Conservation (phyloP, 192 early-diverging fungal species). For the Jimgerdemannia lactiflua region DNA sequence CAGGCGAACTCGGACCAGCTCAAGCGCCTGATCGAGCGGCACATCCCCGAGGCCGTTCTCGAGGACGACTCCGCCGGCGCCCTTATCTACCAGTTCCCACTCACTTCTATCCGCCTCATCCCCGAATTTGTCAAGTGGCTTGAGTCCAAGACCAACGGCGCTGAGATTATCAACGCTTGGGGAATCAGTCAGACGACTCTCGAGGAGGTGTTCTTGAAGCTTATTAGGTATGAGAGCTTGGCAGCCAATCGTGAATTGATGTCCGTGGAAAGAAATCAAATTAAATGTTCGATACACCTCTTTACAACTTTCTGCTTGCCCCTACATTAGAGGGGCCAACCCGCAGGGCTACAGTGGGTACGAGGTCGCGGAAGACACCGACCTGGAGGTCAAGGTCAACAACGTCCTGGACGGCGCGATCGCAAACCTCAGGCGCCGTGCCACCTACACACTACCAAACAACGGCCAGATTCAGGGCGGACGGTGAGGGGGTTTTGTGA, state of each 20-base stretch:
- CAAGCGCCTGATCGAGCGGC: constrained; percentile 43
- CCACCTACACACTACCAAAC: neutral
- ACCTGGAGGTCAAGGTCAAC: neutral
- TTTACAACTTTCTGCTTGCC: neutral
- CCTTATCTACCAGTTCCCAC: constrained; percentile 64
- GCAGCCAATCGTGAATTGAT: neutral
- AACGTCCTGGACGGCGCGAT: neutral
- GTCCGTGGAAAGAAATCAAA: neutral
- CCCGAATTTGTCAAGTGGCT: constrained; percentile 59
- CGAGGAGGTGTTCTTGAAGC: constrained; percentile 69
- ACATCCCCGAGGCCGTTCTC: constrained; percentile 48
- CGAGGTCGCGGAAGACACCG: constrained; percentile 12
- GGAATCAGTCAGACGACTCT: constrained; percentile 65
- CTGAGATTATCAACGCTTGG: constrained; percentile 50
- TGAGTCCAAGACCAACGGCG: constrained; percentile 36
- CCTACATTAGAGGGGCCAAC: constrained; percentile 36
- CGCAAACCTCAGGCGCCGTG: neutral
- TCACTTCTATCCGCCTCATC: constrained; percentile 32
- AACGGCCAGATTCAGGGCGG: neutral
- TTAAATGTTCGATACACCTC: neutral
- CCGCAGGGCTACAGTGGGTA: constrained; percentile 41
- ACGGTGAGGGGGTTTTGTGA: too few species aligned
- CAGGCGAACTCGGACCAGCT: constrained; percentile 39
- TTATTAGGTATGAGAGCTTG: constrained; percentile 1
- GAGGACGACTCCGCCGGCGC: constrained; percentile 73